Evolutionary conservation across 441 rosid species (phyloP).

Genomic region (Erodium texanum): DNA sequence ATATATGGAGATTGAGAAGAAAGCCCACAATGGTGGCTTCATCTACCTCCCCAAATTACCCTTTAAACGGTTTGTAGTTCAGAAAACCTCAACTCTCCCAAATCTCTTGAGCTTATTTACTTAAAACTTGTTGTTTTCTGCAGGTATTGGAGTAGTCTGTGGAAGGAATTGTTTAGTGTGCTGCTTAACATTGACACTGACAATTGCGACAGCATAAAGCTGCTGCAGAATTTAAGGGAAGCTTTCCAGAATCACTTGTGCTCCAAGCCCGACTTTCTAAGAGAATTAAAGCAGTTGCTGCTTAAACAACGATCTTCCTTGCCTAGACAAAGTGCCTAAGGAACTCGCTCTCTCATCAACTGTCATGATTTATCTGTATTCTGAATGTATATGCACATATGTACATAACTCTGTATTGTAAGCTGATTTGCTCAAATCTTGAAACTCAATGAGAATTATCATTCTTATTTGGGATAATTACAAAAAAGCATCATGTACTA

Average conservation of each 20-base stretch:
- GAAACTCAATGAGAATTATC: neutral
- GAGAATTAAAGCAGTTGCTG: slow-evolving; percentile 57
- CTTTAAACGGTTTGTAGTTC: slow-evolving; percentile 45
- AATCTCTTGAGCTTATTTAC: neutral
- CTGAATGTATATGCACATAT: neutral
- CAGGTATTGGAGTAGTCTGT: slow-evolving; percentile 83
- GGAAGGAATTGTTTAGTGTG: slow-evolving; percentile 60
- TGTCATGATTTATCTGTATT: neutral
- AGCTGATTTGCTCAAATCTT: neutral
- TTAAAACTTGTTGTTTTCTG: neutral
- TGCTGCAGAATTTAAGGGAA: slow-evolving; percentile 49
- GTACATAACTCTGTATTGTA: neutral
- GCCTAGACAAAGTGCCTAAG: neutral
- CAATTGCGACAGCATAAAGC: slow-evolving; percentile 29
- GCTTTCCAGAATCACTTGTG: slow-evolving; percentile 48
- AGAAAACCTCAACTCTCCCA: neutral
- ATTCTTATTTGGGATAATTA: no score
- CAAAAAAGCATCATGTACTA: no score
- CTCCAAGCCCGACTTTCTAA: slow-evolving; percentile 43
- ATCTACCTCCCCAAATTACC: slow-evolving; percentile 49
- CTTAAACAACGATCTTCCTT: slow-evolving; percentile 55
- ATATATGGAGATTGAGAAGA: slow-evolving; percentile 61
- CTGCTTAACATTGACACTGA: slow-evolving; percentile 46
- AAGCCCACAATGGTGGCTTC: slow-evolving; percentile 36
- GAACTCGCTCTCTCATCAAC: neutral